Conservation (phyloP, 2,329 filamentous ascomycete genomes). For the Diaporthe sp. region DNA sequence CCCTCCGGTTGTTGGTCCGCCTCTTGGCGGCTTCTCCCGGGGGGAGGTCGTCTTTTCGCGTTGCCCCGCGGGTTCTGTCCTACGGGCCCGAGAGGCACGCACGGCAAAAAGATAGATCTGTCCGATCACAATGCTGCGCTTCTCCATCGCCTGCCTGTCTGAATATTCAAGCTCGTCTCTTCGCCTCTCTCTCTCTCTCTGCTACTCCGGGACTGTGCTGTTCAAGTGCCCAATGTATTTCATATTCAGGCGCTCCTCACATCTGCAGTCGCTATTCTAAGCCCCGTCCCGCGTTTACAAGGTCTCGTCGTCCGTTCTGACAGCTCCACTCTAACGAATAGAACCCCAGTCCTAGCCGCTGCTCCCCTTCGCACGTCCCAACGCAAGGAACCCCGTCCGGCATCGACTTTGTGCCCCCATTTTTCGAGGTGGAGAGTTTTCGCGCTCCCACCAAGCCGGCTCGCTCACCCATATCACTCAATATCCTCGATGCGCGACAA, state of each 20-base stretch:
- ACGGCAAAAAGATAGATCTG: slow-evolving; percentile 30
- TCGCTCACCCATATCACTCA: slow-evolving; percentile 42
- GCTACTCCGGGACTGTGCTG: slow-evolving; percentile 2
- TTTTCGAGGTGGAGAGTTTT: slow-evolving; percentile 47
- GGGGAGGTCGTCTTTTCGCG: slow-evolving; percentile 6
- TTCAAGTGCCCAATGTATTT: slow-evolving; percentile 31
- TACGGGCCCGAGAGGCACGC: slow-evolving; percentile 21
- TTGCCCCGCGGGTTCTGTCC: slow-evolving; percentile 29
- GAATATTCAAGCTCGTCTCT: slow-evolving; percentile 23
- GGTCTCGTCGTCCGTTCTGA: slow-evolving; percentile 34
- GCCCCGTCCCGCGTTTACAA: slow-evolving; percentile 32
- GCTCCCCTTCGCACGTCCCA: slow-evolving; percentile 32
- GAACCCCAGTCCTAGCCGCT: slow-evolving; percentile 37
- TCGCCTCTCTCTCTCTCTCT: slow-evolving; percentile 6
- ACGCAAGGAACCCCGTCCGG: slow-evolving; percentile 42
- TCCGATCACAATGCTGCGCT: slow-evolving; percentile 30
- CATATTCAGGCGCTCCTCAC: slow-evolving; percentile 32
- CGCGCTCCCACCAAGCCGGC: slow-evolving; percentile 42
- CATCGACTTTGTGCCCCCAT: slow-evolving; percentile 45
- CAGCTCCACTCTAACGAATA: slow-evolving; percentile 36
- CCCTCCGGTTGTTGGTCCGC: slow-evolving; percentile 5
- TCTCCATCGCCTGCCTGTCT: slow-evolving; percentile 9
- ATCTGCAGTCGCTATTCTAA: slow-evolving; percentile 31
- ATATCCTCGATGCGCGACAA: slow-evolving; percentile 36
- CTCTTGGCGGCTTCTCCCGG: slow-evolving; percentile 18